Evolutionary conservation across 768 basidiomycete genomes (phyloP).

Genomic region (Termitomyces sp.): DNA sequence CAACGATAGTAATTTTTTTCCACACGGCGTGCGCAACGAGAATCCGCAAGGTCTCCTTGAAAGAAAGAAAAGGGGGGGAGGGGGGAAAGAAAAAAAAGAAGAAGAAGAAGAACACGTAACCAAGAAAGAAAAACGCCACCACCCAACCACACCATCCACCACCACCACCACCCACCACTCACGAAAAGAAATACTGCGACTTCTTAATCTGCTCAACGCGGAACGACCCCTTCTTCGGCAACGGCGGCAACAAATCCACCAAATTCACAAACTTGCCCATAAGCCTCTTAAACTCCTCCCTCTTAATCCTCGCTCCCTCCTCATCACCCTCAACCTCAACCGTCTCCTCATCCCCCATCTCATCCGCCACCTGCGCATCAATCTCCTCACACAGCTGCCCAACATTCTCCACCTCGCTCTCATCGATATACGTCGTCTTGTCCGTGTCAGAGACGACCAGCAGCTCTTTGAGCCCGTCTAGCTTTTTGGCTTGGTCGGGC

Average conservation of each 20-base stretch:
- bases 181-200: constrained; percentile 94
- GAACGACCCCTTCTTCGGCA: constrained; percentile 85
- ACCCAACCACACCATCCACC: too few relatives aligned
- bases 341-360: constrained; percentile 14
- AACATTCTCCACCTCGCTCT: constrained; percentile 19
- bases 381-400: constrained; percentile 9
- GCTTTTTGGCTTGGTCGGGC: constrained; percentile 33
- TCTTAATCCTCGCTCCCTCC: constrained; percentile 21
- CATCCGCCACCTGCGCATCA: constrained; percentile 19
- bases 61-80: too few relatives aligned
- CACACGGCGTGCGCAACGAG: too few relatives aligned
- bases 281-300: constrained; percentile 24
- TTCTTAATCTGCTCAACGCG: constrained; percentile 78
- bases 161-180: constrained; percentile 13
- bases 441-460: constrained; percentile 35
- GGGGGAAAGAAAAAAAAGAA: too few relatives aligned
- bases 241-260: constrained; percentile 69
- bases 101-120: too few relatives aligned
- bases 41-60: too few relatives aligned
- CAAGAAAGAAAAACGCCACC: too few relatives aligned
- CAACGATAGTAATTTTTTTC: too few relatives aligned
- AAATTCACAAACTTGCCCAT: constrained; percentile 71
- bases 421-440: constrained; percentile 29
- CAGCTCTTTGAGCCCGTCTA: constrained; percentile 30
- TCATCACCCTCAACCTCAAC: constrained; percentile 23